Conservation (phyloP, 140 eudicot genomes). For the Senecio squalidus region DNA sequence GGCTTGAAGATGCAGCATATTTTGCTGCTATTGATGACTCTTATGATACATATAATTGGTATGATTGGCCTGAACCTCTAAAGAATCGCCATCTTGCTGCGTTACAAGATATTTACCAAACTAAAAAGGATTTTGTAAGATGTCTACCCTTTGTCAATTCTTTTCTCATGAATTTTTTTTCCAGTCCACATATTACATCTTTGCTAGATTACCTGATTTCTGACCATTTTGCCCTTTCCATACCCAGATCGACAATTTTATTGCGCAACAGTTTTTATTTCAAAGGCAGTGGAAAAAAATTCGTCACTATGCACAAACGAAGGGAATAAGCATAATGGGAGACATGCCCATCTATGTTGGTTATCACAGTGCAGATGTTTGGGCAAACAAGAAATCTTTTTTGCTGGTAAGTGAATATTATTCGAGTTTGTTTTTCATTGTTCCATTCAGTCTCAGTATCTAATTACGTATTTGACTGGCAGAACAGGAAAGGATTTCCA, state of each 20-base stretch:
- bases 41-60: constrained; percentile 66
- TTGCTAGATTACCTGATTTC: constrained; percentile 17
- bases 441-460: not conserved
- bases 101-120: constrained; percentile 67
- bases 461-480: constrained; percentile 29
- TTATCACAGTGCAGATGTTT: constrained; percentile 97
- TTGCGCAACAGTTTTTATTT: constrained; percentile 87
- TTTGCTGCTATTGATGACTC: constrained; percentile 91
- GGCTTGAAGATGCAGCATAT: constrained; percentile 98
- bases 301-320: constrained; percentile 56
- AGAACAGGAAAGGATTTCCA: constrained; percentile 82
- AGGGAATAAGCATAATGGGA: constrained; percentile 92
- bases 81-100: constrained; percentile 94
- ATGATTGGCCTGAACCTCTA: constrained; percentile 94
- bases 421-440: not conserved
- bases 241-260: constrained; percentile 72
- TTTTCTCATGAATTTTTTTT: constrained; percentile 13
- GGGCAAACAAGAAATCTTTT: constrained; percentile 95
- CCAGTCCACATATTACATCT: not conserved
- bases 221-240: constrained; percentile 17
- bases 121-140: constrained; percentile 79
- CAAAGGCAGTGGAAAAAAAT: constrained; percentile 94
- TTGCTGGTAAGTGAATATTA: constrained; percentile 56
- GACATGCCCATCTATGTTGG: constrained; percentile 99
- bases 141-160: constrained; percentile 10